Percentiles rank a stretch among this genome's conserved stretches.
phyloP scores from a whole-genome alignment of 2,329 filamentous ascomycete species.

The Colletotrichum trifolii region DNA sequence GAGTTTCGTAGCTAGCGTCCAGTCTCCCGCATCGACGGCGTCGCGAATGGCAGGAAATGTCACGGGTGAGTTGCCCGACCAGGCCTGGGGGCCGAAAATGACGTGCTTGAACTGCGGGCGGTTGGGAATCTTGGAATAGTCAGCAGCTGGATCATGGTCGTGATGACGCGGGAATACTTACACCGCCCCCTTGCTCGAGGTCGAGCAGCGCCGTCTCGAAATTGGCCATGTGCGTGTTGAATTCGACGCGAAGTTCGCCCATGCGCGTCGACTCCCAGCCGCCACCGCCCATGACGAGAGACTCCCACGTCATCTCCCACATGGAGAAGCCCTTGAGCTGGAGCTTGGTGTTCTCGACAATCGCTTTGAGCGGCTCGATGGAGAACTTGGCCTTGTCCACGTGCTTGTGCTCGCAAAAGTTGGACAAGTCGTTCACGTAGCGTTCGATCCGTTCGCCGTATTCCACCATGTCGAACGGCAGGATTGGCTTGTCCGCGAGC shows the following conservation, averaged over 20 bases:
- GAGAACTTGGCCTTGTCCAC: constrained; percentile 66
- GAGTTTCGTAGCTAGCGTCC: constrained; percentile 73
- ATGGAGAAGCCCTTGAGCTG: constrained; percentile 74
- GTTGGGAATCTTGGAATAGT: constrained; percentile 73
- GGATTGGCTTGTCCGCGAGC: constrained; percentile 80
- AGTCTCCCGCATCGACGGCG: constrained; percentile 77
- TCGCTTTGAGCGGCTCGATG: constrained; percentile 70
- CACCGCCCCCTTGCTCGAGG: constrained; percentile 75
- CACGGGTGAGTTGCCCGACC: constrained; percentile 71
- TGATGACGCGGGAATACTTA: constrained; percentile 53
- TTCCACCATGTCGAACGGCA: constrained; percentile 82
- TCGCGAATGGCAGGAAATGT: constrained; percentile 81
- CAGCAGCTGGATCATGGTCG: constrained; percentile 25
- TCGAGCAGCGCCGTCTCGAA: constrained; percentile 91
- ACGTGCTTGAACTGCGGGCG: constrained; percentile 95
- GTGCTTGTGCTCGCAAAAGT: constrained; percentile 28
- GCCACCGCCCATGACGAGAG: constrained; percentile 74
- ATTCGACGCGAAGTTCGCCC: constrained; percentile 74
- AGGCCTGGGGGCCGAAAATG: constrained; percentile 84
- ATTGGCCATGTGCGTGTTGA: constrained; percentile 81
- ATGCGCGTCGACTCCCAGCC: constrained; percentile 81
- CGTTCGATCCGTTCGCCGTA: constrained; percentile 75
- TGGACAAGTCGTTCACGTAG: constrained; percentile 72
- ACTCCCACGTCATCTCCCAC: constrained; percentile 84
- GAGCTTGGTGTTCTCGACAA: constrained; percentile 68